Conservation (phyloP, 2,329 filamentous ascomycete species). For the Coccinonectria pachysandricola region DNA sequence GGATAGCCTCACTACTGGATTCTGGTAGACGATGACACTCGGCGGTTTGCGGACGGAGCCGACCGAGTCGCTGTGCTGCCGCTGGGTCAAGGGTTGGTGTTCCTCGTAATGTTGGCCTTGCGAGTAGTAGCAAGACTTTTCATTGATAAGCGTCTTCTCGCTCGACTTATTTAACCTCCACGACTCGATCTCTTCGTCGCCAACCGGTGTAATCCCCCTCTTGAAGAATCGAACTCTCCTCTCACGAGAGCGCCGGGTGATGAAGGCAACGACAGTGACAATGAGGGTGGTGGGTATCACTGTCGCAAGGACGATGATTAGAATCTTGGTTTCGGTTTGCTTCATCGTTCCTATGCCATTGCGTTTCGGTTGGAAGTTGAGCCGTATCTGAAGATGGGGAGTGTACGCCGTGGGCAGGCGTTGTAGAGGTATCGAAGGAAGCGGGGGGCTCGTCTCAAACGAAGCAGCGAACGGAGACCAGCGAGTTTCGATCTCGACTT, state of each 20-base stretch:
- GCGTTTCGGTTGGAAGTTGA: too few species aligned
- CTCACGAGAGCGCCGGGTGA: slow-evolving; percentile 30
- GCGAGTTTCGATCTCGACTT: too few species aligned
- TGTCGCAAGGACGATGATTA: slow-evolving; percentile 42
- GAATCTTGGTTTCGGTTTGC: slow-evolving; percentile 25
- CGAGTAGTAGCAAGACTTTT: slow-evolving; percentile 4
- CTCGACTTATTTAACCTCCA: slow-evolving; percentile 39
- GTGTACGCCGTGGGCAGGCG: too few species aligned
- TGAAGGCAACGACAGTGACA: slow-evolving; percentile 21
- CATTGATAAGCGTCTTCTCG: slow-evolving; percentile 22
- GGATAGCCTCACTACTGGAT: slow-evolving; percentile 14
- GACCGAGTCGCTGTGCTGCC: slow-evolving; percentile 21
- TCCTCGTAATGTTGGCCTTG: slow-evolving; percentile 4
- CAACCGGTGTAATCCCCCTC: slow-evolving; percentile 49
- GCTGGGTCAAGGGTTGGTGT: slow-evolving; percentile 13
- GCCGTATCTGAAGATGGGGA: slow-evolving; percentile 1
- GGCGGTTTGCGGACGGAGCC: slow-evolving; percentile 35
- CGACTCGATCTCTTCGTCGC: slow-evolving; percentile 55
- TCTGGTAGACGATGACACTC: slow-evolving; percentile 45
- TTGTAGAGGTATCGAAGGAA: background rate
- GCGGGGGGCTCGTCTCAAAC: too few species aligned
- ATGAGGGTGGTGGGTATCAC: slow-evolving; percentile 35
- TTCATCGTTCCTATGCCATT: slow-evolving; percentile 17
- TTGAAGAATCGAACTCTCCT: slow-evolving; percentile 35
- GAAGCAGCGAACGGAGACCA: too few species aligned